Conservation (phyloP, 495 filamentous ascomycete species). For the Pyronema domesticum region DNA sequence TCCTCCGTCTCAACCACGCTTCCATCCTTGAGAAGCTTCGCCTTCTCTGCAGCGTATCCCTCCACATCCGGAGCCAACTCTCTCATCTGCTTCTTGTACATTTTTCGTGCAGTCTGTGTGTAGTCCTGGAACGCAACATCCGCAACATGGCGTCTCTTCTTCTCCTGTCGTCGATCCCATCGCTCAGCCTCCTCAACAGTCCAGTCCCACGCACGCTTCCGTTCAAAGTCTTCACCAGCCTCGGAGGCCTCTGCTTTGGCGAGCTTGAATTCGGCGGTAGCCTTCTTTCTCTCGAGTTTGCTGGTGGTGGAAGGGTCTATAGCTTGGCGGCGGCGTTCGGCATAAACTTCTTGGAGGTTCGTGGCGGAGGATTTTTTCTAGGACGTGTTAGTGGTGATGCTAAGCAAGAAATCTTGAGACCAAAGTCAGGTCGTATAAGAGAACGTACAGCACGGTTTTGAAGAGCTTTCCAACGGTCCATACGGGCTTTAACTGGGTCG, state of each 20-base stretch:
- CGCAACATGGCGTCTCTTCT: slow-evolving; percentile 67
- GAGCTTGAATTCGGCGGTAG: slow-evolving; percentile 77
- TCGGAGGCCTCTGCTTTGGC: slow-evolving; percentile 79
- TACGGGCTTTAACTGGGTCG: slow-evolving; percentile 33
- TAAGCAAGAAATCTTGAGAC: slow-evolving; percentile 9
- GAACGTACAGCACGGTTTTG: slow-evolving; percentile 51
- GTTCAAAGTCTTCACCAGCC: slow-evolving; percentile 79
- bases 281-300: slow-evolving; percentile 58
- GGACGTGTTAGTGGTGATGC: slow-evolving; percentile 1
- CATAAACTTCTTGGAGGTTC: slow-evolving; percentile 68
- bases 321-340: slow-evolving; percentile 62
- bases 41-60: slow-evolving; percentile 68
- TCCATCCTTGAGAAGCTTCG: slow-evolving; percentile 69
- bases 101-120: slow-evolving; percentile 64
- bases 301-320: slow-evolving; percentile 57
- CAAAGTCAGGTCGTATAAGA: background rate
- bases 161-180: slow-evolving; percentile 78
- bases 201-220: slow-evolving; percentile 97
- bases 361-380: slow-evolving; percentile 55
- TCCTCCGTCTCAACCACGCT: slow-evolving; percentile 88
- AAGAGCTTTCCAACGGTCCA: slow-evolving; percentile 65
- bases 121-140: slow-evolving; percentile 87
- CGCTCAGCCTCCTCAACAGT: slow-evolving; percentile 81
- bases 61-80: slow-evolving; percentile 56
- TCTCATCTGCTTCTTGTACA: slow-evolving; percentile 80